Percentiles rank a stretch among this genome's conserved stretches.
phyloP scores from a whole-genome alignment of 257 asterid species.

The Nicotiana otophora region DNA sequence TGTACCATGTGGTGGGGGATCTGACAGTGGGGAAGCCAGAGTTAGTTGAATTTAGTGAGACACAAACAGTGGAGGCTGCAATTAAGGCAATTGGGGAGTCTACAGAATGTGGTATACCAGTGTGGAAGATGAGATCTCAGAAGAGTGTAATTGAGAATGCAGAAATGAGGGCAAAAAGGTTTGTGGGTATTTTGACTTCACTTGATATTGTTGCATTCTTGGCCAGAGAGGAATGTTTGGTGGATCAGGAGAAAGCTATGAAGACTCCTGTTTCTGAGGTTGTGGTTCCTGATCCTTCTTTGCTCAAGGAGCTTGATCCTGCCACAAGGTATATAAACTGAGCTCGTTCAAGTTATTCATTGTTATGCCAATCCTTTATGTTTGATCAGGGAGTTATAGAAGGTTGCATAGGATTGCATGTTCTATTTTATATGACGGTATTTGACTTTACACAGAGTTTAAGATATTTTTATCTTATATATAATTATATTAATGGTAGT shows the following conservation, averaged over 20 bases:
- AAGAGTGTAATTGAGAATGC: slow-evolving; percentile 58
- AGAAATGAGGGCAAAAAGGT: slow-evolving; percentile 70
- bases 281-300: slow-evolving; percentile 51
- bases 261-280: slow-evolving; percentile 82
- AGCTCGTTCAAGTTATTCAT: neutral
- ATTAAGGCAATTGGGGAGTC: slow-evolving; percentile 78
- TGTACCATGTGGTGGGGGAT: slow-evolving; percentile 97
- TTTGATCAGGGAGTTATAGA: neutral
- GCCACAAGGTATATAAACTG: slow-evolving; percentile 55
- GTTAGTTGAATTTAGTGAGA: slow-evolving; percentile 70
- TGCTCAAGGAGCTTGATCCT: slow-evolving; percentile 86
- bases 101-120: slow-evolving; percentile 83
- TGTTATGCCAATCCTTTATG: neutral
- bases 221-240: slow-evolving; percentile 65
- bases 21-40: slow-evolving; percentile 98
- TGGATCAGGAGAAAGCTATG: slow-evolving; percentile 66
- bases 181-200: slow-evolving; percentile 81
- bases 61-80: slow-evolving; percentile 83
- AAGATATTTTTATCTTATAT: neutral
- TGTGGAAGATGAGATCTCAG: slow-evolving; percentile 76
- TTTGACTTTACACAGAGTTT: neutral
- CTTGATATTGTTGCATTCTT: slow-evolving; percentile 81
- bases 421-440: neutral
- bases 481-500: neutral
- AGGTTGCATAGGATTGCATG: neutral